Conservation (phyloP, 768 basidiomycete genomes). For the Lactarius hengduanensis region DNA sequence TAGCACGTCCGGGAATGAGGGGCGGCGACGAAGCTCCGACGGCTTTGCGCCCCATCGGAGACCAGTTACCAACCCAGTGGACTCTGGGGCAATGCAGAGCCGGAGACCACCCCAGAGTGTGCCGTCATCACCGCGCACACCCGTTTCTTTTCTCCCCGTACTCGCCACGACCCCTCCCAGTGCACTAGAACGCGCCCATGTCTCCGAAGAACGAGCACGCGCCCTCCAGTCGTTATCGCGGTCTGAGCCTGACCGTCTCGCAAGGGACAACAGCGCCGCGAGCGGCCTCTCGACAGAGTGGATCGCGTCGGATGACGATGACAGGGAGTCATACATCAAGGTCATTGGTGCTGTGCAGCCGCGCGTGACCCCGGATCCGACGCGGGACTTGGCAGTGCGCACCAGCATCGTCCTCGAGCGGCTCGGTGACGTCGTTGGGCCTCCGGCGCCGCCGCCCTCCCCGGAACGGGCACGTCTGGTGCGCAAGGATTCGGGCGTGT, state of each 20-base stretch:
- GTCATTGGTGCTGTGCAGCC: conserved; percentile 11
- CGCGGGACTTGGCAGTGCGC: not conserved
- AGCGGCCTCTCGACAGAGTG: conserved; percentile 21
- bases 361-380: conserved; percentile 15
- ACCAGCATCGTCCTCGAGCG: conserved; percentile 23
- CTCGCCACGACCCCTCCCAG: not conserved
- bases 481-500: conserved; percentile 20
- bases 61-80: not conserved
- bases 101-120: not conserved
- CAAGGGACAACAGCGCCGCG: not conserved
- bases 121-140: not conserved
- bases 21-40: not conserved
- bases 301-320: conserved; percentile 18
- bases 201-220: not conserved
- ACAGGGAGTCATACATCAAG: conserved; percentile 1
- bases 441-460: not conserved
- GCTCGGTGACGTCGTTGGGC: not conserved
- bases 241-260: not conserved
- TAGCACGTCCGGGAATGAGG: not conserved
- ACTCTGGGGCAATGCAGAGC: not conserved
- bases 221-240: not conserved
- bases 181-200: not conserved
- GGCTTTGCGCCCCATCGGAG: not conserved
- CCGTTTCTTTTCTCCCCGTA: not conserved
- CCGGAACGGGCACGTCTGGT: not conserved